Conservation (phyloP, 352 stramenopile genomes). For the Plasmopara muralis region DNA sequence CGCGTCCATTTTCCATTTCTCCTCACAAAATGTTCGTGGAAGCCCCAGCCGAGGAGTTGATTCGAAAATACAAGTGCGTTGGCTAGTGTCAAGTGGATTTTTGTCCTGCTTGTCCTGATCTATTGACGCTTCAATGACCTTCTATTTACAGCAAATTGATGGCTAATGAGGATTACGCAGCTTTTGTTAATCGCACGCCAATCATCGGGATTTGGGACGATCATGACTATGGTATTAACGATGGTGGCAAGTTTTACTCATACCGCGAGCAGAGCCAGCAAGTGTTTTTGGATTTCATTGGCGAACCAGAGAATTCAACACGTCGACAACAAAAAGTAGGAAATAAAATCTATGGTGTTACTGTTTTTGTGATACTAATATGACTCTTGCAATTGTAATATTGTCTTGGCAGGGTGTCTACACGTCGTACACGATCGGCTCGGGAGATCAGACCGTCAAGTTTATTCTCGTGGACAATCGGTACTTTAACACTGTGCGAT, state of each 20-base stretch:
- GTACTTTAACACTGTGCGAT: constrained; percentile 13
- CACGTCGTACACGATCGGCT: constrained; percentile 68
- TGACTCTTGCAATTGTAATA: neutral
- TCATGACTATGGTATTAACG: constrained; percentile 89
- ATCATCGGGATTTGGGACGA: constrained; percentile 88
- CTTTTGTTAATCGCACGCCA: constrained; percentile 53
- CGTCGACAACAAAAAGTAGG: constrained; percentile 66
- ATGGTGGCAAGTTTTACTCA: constrained; percentile 68
- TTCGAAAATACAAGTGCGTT: constrained; percentile 54
- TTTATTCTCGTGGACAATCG: constrained; percentile 86
- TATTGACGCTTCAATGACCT: neutral
- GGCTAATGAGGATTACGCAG: constrained; percentile 56
- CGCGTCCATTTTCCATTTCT: constrained; percentile 28
- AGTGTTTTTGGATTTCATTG: constrained; percentile 82
- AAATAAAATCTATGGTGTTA: neutral
- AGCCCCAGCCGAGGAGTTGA: constrained; percentile 42
- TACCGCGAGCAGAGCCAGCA: constrained; percentile 75
- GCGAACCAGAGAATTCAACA: constrained; percentile 62
- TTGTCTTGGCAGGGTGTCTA: constrained; percentile 65
- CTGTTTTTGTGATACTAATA: neutral
- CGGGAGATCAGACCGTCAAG: constrained; percentile 64
- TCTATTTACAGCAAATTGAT: constrained; percentile 41
- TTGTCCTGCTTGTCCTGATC: neutral
- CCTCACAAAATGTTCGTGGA: constrained; percentile 57
- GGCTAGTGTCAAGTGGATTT: neutral